Evolutionary conservation across 495 filamentous ascomycete species (phyloP).

Genomic region (Trichocladium antarcticum): DNA sequence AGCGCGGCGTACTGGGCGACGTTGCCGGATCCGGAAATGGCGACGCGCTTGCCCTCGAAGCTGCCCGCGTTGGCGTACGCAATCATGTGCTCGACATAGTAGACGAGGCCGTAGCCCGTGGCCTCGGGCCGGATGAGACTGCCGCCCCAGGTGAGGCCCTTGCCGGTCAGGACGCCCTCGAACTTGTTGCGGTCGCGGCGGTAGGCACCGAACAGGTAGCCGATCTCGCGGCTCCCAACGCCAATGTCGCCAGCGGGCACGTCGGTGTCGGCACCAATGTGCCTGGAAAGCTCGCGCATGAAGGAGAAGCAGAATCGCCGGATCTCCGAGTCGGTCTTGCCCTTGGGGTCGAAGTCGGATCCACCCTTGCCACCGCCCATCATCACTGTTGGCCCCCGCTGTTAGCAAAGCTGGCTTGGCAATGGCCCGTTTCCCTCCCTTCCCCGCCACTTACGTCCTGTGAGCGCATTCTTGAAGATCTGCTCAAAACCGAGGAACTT

Average conservation of each 20-base stretch:
- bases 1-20: conserved; percentile 96
- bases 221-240: conserved; percentile 79
- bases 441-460: conserved; percentile 64
- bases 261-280: conserved; percentile 94
- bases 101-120: conserved; percentile 93
- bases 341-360: conserved; percentile 98
- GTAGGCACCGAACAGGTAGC: conserved; percentile 95
- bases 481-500: conserved; percentile 99
- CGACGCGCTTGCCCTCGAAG: conserved; percentile 86
- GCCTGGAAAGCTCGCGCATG: conserved; percentile 87
- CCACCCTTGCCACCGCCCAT: conserved; percentile 99
- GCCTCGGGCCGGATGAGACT: conserved; percentile 92
- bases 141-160: conserved; percentile 88
- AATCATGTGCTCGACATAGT: conserved; percentile 97
- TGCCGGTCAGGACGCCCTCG: conserved; percentile 93
- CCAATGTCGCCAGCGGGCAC: conserved; percentile 94
- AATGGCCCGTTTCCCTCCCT: background rate
- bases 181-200: conserved; percentile 75
- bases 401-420: conserved; percentile 20
- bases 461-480: conserved; percentile 99
- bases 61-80: conserved; percentile 74
- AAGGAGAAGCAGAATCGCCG: conserved; percentile 93
- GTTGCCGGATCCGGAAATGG: conserved; percentile 95
- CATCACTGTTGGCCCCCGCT: conserved; percentile 48
- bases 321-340: conserved; percentile 95